Percentiles rank a stretch among this genome's conserved stretches.
phyloP scores from a whole-genome alignment of 2,329 filamentous ascomycete genomes.

The Xylaria sp. region DNA sequence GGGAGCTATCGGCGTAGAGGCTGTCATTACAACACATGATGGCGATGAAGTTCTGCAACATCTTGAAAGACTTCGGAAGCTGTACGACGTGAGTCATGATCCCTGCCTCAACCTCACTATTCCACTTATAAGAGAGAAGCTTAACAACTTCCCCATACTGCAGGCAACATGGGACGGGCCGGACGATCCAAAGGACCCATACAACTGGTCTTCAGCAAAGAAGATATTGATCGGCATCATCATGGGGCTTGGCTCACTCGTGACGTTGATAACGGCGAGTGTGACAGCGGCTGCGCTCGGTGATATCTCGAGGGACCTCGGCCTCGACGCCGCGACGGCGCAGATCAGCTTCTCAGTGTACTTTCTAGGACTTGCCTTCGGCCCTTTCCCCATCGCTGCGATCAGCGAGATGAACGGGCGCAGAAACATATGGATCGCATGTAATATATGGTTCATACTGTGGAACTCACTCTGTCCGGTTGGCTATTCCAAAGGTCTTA shows the following conservation, averaged over 20 bases:
- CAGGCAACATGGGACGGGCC: conserved; percentile 43
- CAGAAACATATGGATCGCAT: conserved; percentile 50
- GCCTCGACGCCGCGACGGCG: conserved; percentile 44
- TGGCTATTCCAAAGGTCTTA: conserved; percentile 47
- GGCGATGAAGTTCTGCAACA: conserved; percentile 15
- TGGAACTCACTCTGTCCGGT: conserved; percentile 53
- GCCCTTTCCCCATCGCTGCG: conserved; percentile 51
- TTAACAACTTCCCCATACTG: background rate
- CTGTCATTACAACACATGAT: background rate
- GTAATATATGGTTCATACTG: conserved; percentile 51
- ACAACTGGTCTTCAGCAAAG: conserved; percentile 40
- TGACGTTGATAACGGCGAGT: conserved; percentile 53
- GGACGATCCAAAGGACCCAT: conserved; percentile 40
- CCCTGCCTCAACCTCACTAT: background rate
- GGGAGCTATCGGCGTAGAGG: background rate
- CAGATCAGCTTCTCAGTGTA: conserved; percentile 53
- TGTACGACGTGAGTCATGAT: conserved; percentile 23
- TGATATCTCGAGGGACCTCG: conserved; percentile 49
- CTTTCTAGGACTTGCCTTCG: conserved; percentile 52
- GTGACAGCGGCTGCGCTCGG: conserved; percentile 53
- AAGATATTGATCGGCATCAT: conserved; percentile 47
- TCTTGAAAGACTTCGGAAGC: conserved; percentile 24
- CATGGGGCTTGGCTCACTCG: conserved; percentile 51
- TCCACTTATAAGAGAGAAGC: background rate
- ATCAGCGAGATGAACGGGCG: conserved; percentile 52